phyloP scores from a whole-genome alignment of 768 basidiomycete species.

The Lactifluus rugatus region DNA sequence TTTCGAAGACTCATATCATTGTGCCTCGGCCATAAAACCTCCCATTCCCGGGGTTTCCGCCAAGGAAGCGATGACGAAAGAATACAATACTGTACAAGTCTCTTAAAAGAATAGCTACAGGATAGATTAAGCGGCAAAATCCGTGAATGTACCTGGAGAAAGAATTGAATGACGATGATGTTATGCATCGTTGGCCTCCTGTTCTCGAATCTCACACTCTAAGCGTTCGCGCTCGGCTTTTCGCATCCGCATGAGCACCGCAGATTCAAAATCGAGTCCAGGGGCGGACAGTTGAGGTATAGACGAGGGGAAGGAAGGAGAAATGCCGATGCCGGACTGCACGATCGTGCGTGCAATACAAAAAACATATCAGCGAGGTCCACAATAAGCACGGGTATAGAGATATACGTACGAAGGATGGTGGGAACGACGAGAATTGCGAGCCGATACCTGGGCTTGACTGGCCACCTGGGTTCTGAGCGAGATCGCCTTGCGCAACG shows the following conservation, averaged over 20 bases:
- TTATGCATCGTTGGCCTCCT: slow-evolving; percentile 41
- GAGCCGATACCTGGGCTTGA: background rate
- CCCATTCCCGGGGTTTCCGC: background rate
- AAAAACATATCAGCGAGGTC: background rate
- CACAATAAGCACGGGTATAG: too few species aligned
- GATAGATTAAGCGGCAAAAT: background rate
- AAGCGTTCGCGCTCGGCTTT: slow-evolving; percentile 72
- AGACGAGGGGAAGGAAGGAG: slow-evolving; percentile 20
- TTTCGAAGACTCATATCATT: background rate
- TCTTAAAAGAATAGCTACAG: background rate
- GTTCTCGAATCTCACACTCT: slow-evolving; percentile 67
- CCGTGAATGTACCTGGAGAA: background rate
- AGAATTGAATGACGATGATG: background rate
- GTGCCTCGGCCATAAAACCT: background rate
- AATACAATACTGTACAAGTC: background rate
- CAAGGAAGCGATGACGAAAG: background rate
- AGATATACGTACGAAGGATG: slow-evolving; percentile 6
- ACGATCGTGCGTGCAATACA: background rate
- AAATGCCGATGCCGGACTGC: background rate
- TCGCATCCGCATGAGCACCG: slow-evolving; percentile 71
- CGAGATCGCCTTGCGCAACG: background rate
- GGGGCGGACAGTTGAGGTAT: slow-evolving; percentile 20
- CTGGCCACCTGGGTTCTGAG: too few species aligned
- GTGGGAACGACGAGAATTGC: slow-evolving; percentile 9
- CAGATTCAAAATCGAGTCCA: slow-evolving; percentile 64